phyloP scores from a whole-genome alignment of 768 basidiomycete genomes.

The Panaeolus papilionaceus region DNA sequence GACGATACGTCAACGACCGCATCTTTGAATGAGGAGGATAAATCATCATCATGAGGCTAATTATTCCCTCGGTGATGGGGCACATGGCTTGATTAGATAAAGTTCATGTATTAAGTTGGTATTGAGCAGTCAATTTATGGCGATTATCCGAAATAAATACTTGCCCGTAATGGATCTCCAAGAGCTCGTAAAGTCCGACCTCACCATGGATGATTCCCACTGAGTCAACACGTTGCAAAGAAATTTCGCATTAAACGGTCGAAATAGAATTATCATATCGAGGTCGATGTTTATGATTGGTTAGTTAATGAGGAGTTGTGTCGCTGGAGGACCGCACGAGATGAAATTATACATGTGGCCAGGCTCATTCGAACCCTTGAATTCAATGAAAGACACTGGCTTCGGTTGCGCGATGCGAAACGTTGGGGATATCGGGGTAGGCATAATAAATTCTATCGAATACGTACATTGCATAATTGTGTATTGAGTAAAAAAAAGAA shows the following conservation, averaged over 20 bases:
- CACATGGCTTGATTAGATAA: background rate
- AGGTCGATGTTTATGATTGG: background rate
- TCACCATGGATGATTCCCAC: background rate
- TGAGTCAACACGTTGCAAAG: background rate
- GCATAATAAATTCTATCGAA: background rate
- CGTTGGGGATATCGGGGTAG: no score
- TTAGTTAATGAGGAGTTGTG: background rate
- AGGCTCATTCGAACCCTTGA: background rate
- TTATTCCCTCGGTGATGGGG: background rate
- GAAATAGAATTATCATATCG: background rate
- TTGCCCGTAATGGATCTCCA: no score
- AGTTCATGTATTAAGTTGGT: no score
- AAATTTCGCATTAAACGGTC: background rate
- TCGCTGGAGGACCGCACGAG: background rate
- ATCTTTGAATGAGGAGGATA: background rate
- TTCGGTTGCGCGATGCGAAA: background rate
- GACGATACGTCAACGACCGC: slow-evolving; percentile 30
- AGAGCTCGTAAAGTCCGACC: background rate
- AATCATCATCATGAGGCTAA: background rate
- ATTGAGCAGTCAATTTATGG: no score
- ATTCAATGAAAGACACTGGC: background rate
- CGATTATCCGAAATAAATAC: no score
- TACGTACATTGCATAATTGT: background rate
- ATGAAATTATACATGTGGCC: background rate
- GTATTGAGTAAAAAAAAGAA: no score